Evolutionary conservation across 495 filamentous ascomycete species (phyloP).

Genomic region (Polyplosphaeria fusca): DNA sequence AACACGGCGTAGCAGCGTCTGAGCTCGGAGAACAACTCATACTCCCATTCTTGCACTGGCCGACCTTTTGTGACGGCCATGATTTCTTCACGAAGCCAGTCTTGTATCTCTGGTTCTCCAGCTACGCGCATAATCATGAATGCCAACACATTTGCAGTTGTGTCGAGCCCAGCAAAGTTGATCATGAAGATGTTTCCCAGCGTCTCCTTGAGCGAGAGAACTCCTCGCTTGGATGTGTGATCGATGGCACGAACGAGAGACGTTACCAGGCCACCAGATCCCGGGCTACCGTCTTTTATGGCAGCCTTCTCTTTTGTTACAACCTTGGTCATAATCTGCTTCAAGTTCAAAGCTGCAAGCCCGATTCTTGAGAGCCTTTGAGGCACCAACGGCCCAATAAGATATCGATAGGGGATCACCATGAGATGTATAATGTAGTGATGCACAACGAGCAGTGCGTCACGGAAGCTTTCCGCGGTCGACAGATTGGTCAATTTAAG

Average conservation of each 20-base stretch:
- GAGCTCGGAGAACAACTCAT: constrained; percentile 19
- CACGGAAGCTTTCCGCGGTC: constrained; percentile 19
- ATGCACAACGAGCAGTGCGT: constrained; percentile 21
- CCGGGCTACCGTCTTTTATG: constrained; percentile 1
- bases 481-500: constrained; percentile 1
- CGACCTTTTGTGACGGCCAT: neutral
- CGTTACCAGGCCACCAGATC: constrained; percentile 21
- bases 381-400: neutral
- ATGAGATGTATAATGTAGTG: constrained; percentile 14
- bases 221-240: constrained; percentile 5
- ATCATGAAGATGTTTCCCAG: constrained; percentile 35
- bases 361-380: neutral
- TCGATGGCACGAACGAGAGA: constrained; percentile 24
- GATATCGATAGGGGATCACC: too few species aligned
- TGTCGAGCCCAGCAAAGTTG: constrained; percentile 33
- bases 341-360: constrained; percentile 7
- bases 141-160: constrained; percentile 33
- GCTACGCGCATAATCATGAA: constrained; percentile 23
- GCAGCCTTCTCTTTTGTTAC: constrained; percentile 22
- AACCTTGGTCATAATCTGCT: constrained; percentile 28
- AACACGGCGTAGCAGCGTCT: neutral
- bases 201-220: constrained; percentile 26
- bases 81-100: constrained; percentile 31
- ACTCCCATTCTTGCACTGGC: neutral
- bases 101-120: constrained; percentile 20